A percentile compares a stretch with the other conserved stretches of the same genome.
These are phyloP conservation scores for Ilyonectria robusta DNA, from an alignment of 2,329 filamentous ascomycete species.

Conservation along the genomic window DNA sequence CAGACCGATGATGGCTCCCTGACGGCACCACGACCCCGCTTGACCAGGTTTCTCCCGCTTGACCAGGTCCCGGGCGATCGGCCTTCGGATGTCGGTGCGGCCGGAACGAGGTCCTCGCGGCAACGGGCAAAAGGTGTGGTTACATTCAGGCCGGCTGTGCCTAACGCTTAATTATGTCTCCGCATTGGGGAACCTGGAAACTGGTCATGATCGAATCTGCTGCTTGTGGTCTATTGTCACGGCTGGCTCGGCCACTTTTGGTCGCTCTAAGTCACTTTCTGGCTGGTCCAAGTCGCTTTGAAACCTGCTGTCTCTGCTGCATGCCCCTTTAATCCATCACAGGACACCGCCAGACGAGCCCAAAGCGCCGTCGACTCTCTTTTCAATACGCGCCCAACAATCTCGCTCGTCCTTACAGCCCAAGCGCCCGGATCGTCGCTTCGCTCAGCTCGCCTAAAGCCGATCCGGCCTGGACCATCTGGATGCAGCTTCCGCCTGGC, in stretches of 20 bases:
- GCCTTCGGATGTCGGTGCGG: background rate
- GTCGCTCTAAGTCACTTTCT: no score
- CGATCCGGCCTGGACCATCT: background rate
- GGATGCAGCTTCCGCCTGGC: background rate
- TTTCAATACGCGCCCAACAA: background rate
- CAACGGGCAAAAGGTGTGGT: background rate
- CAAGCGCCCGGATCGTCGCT: background rate
- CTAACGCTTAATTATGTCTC: constrained; percentile 1
- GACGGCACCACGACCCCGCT: background rate
- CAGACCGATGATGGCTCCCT: background rate
- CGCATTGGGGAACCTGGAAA: background rate
- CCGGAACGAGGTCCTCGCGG: background rate
- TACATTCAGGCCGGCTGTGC: background rate
- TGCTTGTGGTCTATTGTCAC: no score
- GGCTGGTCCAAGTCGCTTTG: no score
- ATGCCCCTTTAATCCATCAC: background rate
- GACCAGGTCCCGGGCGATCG: background rate
- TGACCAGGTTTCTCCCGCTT: background rate
- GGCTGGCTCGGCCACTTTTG: no score
- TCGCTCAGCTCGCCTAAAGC: background rate
- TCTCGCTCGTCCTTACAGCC: background rate
- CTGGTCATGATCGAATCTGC: background rate
- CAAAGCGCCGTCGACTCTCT: background rate
- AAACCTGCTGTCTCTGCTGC: no score
- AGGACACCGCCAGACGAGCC: background rate